These are phyloP conservation scores for Argentina anserina DNA, from an alignment of 306 rosid genomes.

Conservation along the genomic window DNA sequence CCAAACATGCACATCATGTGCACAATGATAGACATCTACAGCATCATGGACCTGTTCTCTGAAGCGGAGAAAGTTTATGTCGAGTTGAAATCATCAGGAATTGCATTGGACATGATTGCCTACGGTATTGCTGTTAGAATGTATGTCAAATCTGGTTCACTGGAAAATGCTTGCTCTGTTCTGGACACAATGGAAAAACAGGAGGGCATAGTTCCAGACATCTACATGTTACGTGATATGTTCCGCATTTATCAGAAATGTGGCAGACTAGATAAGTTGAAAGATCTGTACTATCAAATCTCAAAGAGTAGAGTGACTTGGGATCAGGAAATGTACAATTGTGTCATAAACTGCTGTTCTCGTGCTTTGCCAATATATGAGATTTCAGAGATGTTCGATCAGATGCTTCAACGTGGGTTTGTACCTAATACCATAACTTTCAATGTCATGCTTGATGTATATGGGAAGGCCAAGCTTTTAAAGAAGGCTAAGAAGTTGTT, in stretches of 20 bases:
- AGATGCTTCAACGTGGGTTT: slow-evolving; percentile 72
- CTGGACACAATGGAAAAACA: slow-evolving; percentile 59
- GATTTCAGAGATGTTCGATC: slow-evolving; percentile 73
- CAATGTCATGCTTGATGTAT: slow-evolving; percentile 72
- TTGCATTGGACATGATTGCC: slow-evolving; percentile 70
- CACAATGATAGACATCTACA: slow-evolving; percentile 82
- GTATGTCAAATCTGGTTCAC: slow-evolving; percentile 73
- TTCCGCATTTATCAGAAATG: slow-evolving; percentile 74
- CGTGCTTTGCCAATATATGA: slow-evolving; percentile 82
- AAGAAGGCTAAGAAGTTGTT: slow-evolving; percentile 63
- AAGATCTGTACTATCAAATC: slow-evolving; percentile 58
- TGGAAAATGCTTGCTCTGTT: slow-evolving; percentile 77
- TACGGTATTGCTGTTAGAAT: slow-evolving; percentile 69
- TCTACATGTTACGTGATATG: slow-evolving; percentile 63
- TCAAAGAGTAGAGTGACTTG: slow-evolving; percentile 53
- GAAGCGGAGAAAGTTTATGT: slow-evolving; percentile 67
- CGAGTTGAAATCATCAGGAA: slow-evolving; percentile 52
- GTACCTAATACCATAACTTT: slow-evolving; percentile 60
- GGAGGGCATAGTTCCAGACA: slow-evolving; percentile 59
- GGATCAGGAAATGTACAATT: slow-evolving; percentile 81
- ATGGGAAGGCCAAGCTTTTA: slow-evolving; percentile 83
- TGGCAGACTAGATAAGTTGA: slow-evolving; percentile 53
- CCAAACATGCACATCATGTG: slow-evolving; percentile 73
- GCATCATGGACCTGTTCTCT: slow-evolving; percentile 50
- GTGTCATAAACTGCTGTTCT: slow-evolving; percentile 78